These are phyloP conservation scores for Syzygium jambos DNA, from an alignment of 345 rosid genomes.

Conservation along the genomic window DNA sequence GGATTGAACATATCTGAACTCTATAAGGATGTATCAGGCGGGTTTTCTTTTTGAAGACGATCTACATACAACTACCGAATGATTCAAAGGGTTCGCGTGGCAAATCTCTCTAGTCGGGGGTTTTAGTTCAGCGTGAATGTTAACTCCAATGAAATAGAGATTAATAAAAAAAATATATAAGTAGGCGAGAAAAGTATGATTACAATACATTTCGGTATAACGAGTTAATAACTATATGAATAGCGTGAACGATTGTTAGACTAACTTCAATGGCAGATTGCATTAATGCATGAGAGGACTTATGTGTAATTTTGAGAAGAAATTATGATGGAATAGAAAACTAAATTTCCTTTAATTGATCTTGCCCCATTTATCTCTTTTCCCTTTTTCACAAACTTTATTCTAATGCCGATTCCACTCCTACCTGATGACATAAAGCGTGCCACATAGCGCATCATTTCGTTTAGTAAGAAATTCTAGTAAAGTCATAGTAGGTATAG, in stretches of 20 bases:
- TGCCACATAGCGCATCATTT: background rate
- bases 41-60: background rate
- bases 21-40: background rate
- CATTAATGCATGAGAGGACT: background rate
- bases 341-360: background rate
- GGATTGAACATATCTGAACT: background rate
- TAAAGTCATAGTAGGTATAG: background rate
- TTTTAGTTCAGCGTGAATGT: background rate
- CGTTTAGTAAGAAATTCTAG: background rate
- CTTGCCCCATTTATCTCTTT: background rate
- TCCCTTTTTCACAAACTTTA: background rate
- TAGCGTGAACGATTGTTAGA: background rate
- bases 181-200: background rate
- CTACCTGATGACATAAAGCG: background rate
- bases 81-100: background rate
- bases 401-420: background rate
- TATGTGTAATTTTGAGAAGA: background rate
- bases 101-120: background rate
- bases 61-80: background rate
- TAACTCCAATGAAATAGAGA: background rate
- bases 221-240: background rate
- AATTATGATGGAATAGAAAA: background rate
- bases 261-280: background rate
- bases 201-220: background rate
- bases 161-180: background rate